Evolutionary conservation across 192 early-diverging fungal genomes (phyloP).

Genomic region (Coemansia sp.): DNA sequence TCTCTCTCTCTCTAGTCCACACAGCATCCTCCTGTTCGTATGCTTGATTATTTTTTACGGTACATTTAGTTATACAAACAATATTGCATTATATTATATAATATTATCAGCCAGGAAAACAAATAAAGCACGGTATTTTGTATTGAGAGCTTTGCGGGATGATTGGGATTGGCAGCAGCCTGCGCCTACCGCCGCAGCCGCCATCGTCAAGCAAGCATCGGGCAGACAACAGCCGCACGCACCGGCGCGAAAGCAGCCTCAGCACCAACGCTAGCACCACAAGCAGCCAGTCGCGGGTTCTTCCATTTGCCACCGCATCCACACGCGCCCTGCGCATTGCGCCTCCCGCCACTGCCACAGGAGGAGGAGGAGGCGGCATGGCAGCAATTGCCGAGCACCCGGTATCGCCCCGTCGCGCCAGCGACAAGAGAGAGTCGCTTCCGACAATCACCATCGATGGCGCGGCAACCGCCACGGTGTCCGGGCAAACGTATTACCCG

Average conservation of each 20-base stretch:
- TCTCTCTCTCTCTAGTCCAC: no score
- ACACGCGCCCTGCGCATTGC: constrained; percentile 16
- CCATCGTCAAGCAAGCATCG: background rate
- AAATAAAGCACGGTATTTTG: background rate
- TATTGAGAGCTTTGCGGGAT: background rate
- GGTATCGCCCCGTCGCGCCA: background rate
- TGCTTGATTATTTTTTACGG: no score
- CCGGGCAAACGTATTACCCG: constrained; percentile 17
- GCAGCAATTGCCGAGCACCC: constrained; percentile 20
- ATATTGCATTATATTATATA: background rate
- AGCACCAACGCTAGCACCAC: constrained; percentile 41
- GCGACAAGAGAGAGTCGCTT: constrained; percentile 6
- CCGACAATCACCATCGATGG: constrained; percentile 16
- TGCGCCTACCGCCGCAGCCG: background rate
- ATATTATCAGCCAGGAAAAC: background rate
- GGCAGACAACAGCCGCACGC: background rate
- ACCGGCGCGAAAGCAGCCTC: constrained; percentile 42
- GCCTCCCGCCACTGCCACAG: background rate
- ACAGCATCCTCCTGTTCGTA: no score
- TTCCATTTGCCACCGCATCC: constrained; percentile 43
- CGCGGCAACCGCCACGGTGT: constrained; percentile 3
- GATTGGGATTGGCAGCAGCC: constrained; percentile 5
- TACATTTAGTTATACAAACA: no score
- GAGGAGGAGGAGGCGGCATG: background rate
- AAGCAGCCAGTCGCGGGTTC: constrained; percentile 39